A percentile compares a stretch with the other conserved stretches of the same genome.
These are phyloP conservation scores for Carallia pectinifolia DNA, from an alignment of 345 rosid genomes.

Conservation along the genomic window DNA sequence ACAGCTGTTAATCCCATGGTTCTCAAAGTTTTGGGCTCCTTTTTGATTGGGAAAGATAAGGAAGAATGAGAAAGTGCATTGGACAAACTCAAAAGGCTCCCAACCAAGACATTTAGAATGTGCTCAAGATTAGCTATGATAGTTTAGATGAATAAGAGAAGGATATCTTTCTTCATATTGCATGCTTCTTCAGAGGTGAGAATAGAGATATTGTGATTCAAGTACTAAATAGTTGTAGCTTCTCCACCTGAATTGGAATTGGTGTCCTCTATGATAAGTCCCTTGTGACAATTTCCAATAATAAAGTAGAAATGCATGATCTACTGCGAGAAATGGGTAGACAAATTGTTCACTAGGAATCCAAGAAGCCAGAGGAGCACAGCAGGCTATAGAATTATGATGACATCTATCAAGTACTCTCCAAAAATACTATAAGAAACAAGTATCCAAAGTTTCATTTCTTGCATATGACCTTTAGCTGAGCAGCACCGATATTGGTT, in stretches of 20 bases:
- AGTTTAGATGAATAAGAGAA: constrained; percentile 2
- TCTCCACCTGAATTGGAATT: background rate
- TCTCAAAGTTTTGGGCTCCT: background rate
- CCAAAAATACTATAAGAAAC: background rate
- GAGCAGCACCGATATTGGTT: too few relatives aligned
- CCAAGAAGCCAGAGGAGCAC: background rate
- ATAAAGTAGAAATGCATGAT: constrained; percentile 8
- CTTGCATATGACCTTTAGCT: background rate
- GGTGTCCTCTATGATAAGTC: background rate
- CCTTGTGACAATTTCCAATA: background rate
- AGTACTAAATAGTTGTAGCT: background rate
- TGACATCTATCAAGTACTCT: background rate
- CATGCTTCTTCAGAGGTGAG: constrained; percentile 15
- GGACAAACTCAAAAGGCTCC: background rate
- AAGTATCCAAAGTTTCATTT: too few relatives aligned
- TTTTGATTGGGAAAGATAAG: background rate
- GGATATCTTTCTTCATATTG: constrained; percentile 9
- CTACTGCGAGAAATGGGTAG: constrained; percentile 7
- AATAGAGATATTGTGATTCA: background rate
- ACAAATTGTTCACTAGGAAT: constrained; percentile 4
- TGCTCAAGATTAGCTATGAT: constrained; percentile 10
- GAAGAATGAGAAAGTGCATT: constrained; percentile 7
- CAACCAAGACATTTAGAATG: background rate
- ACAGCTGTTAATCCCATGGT: too few relatives aligned
- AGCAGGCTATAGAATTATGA: constrained; percentile 8